A percentile compares a stretch with the other conserved stretches of the same genome.
These are phyloP conservation scores for Myriangium duriaei DNA, from an alignment of 2,329 filamentous ascomycete genomes.

Conservation along the genomic window DNA sequence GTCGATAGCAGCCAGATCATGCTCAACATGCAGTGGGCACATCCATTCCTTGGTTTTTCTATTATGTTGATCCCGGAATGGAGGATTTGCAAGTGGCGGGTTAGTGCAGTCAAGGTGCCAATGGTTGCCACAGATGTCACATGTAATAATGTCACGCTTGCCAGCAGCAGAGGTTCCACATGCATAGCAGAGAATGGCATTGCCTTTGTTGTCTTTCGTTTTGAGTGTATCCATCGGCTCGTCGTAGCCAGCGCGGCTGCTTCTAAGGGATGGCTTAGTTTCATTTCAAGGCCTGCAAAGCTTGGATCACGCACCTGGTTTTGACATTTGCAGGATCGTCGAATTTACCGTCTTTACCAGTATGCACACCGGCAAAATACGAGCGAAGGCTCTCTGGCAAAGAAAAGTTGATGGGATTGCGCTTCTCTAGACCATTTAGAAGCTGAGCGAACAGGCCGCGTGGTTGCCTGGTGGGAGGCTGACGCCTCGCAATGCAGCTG, in stretches of 20 bases:
- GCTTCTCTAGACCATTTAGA: slow-evolving; percentile 36
- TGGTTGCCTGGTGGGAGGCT: slow-evolving; percentile 24
- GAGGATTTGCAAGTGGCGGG: slow-evolving; percentile 68
- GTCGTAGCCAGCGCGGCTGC: slow-evolving; percentile 34
- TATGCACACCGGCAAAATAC: slow-evolving; percentile 68
- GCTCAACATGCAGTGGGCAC: slow-evolving; percentile 77
- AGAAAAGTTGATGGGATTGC: slow-evolving; percentile 27
- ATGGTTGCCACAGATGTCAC: slow-evolving; percentile 65
- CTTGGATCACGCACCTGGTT: slow-evolving; percentile 47
- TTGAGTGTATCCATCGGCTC: slow-evolving; percentile 21
- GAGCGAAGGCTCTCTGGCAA: slow-evolving; percentile 60
- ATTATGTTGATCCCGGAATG: slow-evolving; percentile 40
- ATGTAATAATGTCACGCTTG: slow-evolving; percentile 67
- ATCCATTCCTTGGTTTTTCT: slow-evolving; percentile 61
- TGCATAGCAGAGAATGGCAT: slow-evolving; percentile 61
- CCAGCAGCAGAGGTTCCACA: slow-evolving; percentile 56
- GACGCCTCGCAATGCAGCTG: slow-evolving; percentile 43
- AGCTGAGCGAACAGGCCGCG: slow-evolving; percentile 51
- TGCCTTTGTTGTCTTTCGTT: slow-evolving; percentile 55
- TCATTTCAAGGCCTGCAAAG: too few relatives aligned
- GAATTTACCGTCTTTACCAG: slow-evolving; percentile 67
- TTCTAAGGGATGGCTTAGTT: slow-evolving; percentile 12
- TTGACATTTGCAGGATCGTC: slow-evolving; percentile 50
- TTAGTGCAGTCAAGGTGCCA: slow-evolving; percentile 93
- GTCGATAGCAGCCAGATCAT: slow-evolving; percentile 52